Evolutionary conservation across 192 early-diverging fungal species (phyloP), one percentile per base, ranked within the genome.

Genomic region (Coemansia sp.): DNA sequence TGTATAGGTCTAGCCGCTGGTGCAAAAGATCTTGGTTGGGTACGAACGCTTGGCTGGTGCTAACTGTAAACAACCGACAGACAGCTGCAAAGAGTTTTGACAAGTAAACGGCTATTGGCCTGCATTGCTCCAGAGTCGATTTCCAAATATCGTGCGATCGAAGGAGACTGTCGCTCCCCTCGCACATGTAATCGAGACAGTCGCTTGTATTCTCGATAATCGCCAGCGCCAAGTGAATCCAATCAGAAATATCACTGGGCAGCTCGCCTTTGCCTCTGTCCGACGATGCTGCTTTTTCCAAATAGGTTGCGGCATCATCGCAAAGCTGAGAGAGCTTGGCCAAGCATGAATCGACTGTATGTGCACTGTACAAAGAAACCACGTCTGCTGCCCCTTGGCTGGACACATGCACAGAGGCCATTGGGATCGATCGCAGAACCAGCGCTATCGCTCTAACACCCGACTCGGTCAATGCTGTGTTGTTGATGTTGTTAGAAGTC

Each of bases 91-190:
- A 78, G 21, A 64, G 21, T 20, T 64, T 71, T 16, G 65, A 58
- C 33, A 78, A 25, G 34, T 72, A 61, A 20, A 59, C 34, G 0
- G 75, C 75, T 9, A 72, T 23, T 9, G 75, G 63, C 7, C n/a
- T 52, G 15, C 69, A 68, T 1, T 61, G 64, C 4, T 77, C 75
- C 29, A 77, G 59, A 3, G 66, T 58, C 6, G 75, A 71, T 30
- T 51, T 68, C 75, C 75, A 77, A 20, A 77, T 72, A 16, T 61
- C 66, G 34, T 34, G 62, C 6, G 75, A 77, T 25, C 25, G 51
- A 16, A 72, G 62, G 34, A 77, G 8, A 0, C 70, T 59, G 23
- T 59, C 63, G 23, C 59, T 56, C 7, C 74, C 69, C 0, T 61
- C 29, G 3, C 65, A 77, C 28, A 72, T 25, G 25, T 39, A 45